phyloP scores from a whole-genome alignment of 768 basidiomycete genomes.

The Lanmaoa pseudosensibilis region DNA sequence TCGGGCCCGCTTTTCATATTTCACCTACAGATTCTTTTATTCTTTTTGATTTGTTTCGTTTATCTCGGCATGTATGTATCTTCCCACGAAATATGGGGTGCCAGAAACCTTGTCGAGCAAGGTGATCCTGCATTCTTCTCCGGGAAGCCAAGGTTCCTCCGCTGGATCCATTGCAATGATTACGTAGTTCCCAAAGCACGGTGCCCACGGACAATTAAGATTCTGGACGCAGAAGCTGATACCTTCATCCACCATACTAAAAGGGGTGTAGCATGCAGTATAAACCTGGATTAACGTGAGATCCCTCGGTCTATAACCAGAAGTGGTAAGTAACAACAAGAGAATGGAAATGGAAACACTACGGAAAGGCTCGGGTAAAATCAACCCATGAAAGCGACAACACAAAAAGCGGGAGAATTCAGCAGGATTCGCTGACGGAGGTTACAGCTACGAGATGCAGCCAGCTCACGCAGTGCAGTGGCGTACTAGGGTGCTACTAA shows the following conservation, averaged over 20 bases:
- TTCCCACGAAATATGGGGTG: too few relatives aligned
- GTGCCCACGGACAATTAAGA: too few relatives aligned
- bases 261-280: background rate
- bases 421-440: background rate
- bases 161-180: too few relatives aligned
- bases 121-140: too few relatives aligned
- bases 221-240: too few relatives aligned
- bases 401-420: background rate
- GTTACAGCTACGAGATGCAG: too few relatives aligned
- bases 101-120: too few relatives aligned
- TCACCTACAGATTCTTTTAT: background rate
- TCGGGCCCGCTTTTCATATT: background rate
- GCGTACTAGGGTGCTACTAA: background rate
- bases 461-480: background rate
- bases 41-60: background rate
- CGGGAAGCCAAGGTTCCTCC: too few relatives aligned
- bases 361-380: background rate
- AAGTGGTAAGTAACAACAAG: background rate
- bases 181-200: too few relatives aligned
- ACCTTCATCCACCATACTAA: too few relatives aligned
- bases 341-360: background rate
- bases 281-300: background rate
- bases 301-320: background rate
- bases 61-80: slow-evolving; percentile 1
- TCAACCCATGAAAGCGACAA: background rate